Evolutionary conservation across 148 eudicot genomes (phyloP), one percentile per base, ranked within the genome.

Genomic region (Talinum fruticosum): DNA sequence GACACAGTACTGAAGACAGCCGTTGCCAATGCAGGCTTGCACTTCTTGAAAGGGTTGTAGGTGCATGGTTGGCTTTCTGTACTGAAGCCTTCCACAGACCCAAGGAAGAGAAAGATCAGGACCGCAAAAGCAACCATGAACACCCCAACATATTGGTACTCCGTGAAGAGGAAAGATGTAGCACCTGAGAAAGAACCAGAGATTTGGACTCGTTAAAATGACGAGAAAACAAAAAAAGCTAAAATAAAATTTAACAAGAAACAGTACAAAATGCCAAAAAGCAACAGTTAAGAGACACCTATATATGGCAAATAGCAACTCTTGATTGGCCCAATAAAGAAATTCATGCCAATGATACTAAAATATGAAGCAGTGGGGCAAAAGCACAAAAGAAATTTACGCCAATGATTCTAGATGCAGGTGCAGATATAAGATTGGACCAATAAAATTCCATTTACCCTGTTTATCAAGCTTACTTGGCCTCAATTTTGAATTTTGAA

Each of bases 1-100:
- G 98, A 69, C 45, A 91, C 68, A 36, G 98, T 93, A 84, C 98
- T 93, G 83, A 93, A 93, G 83, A 80, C 21, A 75, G 98, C 98
- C 32, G 98, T 93, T 59, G 91, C 91, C 73, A 93, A 90, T 74
- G 98, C 96, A 26, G 98, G 98, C 84, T 93, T 91, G 90, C 98
- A 95, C 76, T 54, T 74, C 78, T 71, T 92, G 80, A 84, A 83
- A 59, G 75, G 79, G 88, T 90, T 91, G 72, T 90, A 95, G 33
- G 86, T 88, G 82, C 98, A 95, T 44, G 87, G 59, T 79, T 87
- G 90, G 79, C 85, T 76, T 61, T 83, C 86, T 33, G 96, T 92
- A 81, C 98, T 95, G 87, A 92, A 95, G 57, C 98, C 90, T 76
- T 95, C 94, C 78, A 95, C 98, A 8, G 97, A 92, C 23, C 98